Base-by-base conservation (phyloP, 2,329 filamentous ascomycete genomes). In the Fusarium dimerum region DNA sequence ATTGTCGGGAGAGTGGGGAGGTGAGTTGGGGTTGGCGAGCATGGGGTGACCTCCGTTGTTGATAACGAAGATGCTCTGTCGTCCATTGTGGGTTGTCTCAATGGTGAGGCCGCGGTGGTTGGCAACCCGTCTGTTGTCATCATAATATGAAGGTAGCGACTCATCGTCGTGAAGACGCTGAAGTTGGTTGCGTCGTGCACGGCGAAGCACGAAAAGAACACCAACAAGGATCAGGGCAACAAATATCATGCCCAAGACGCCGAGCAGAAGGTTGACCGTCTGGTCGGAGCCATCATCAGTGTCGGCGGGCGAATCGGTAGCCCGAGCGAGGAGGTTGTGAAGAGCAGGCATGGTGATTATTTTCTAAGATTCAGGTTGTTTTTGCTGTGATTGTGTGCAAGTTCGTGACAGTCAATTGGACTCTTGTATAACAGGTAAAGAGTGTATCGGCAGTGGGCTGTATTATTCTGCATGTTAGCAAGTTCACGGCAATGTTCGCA, bases 1-100 rank as follows among this genome's bases (percentile, higher is more conserved):
- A 61, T 89, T 88, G 72, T 84, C 90, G n/a, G 89, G 87, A 43
- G 88, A 90, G 64, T 88, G 78, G 18, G 92, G 89, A 15, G 90
- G 87, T 57, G 85, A 88, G 54, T 82, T 79, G 32, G 89, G 88
- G 73, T 89, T 89, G 59, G 86, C 81, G 61, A 93, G 84, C 74
- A 95, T 86, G 60, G 85, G 85, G 68, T 80, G 75, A 57, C 87
- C 85, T 73, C 94, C 91, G 71, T 90, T 87, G 65, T 89, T 85
- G 70, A 91, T 89, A 65, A 94, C 83, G 55, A 91, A 82, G 61
- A 94, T 80, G 56, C 90, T 90, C 50, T 85, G 84, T 60, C 79
- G 80, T 63, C 81, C 81, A 55, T 76, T 71, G 65, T 77, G 72
- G 44, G 75, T 73, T 38, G 82, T 84, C 70, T 83, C 77, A 60